Evolutionary conservation across 169 alveolate species (phyloP), one percentile per base, ranked within the genome.

Genomic region (Eimeria acervulina): DNA sequence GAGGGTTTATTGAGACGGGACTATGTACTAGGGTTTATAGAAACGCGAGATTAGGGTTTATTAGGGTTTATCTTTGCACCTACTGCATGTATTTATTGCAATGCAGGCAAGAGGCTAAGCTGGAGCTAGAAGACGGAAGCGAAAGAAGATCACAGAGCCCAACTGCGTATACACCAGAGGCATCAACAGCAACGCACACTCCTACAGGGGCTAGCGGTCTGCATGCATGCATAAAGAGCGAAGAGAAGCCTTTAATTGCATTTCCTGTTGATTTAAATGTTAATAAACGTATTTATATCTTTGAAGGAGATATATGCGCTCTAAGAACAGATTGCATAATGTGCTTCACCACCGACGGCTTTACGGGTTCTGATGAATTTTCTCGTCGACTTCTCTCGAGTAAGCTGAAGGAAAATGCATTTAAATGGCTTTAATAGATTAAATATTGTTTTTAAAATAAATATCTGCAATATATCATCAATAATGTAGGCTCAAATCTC

Each of bases 291-390:
- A 15, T 80, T 13, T 80, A 17, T 80, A 8, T 80, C 0, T 80
- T 23, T 31, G 89, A 80, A n/a, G 89, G 89, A 40, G 89, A 80
- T 44, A 80, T 80, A 15, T 80, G 89, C 68, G 13, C 68, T 7
- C 63, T 80, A 7, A 44, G 89, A 31, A 80, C 89, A 17, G 89
- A 80, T 13, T 80, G 89, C 36, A 12, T 80, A 4, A 40, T 80
- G 68, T 80, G 89, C 33, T 80, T 80, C 66, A 80, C 89, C 17
- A 42, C 89, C 10, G 89, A 80, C 26, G 89, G 89, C 13, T 80
- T 80, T 33, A 80, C 36, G 33, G 66, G 89, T 66, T 40, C 89
- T 13, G 89, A 80, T 61, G 89, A 44, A n/a, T 66, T 80, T 7
- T 31, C 89, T 10, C 13, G 66, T 12, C 40, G 89, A 31, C 89